Conservation (phyloP, 164 flowering plant genomes). For the Pachysandra terminalis region DNA sequence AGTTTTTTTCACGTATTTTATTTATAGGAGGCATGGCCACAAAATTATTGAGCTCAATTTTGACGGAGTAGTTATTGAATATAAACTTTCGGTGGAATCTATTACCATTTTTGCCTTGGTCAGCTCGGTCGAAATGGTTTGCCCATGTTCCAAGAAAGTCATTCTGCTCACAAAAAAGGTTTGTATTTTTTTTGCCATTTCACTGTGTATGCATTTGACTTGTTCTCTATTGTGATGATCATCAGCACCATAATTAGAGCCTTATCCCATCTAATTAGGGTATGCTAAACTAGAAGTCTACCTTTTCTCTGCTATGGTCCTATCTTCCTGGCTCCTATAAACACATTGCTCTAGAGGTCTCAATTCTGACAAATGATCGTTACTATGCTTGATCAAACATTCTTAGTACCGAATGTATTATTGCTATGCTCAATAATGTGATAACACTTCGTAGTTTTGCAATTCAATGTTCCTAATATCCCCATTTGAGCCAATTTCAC, state of each 20-base stretch:
- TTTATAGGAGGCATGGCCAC: slow-evolving; percentile 37
- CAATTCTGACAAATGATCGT: too few species aligned
- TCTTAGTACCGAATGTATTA: too few species aligned
- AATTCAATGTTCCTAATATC: too few species aligned
- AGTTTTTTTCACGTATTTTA: neutral
- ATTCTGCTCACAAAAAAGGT: slow-evolving; percentile 51
- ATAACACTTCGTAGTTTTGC: too few species aligned
- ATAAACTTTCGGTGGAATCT: slow-evolving; percentile 55
- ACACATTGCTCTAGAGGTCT: too few species aligned
- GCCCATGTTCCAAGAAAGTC: slow-evolving; percentile 33
- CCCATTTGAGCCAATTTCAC: too few species aligned
- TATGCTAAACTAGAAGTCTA: neutral
- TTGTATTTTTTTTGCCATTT: slow-evolving; percentile 8
- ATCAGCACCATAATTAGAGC: neutral
- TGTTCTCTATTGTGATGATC: neutral
- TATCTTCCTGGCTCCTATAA: neutral
- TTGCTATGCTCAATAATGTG: too few species aligned
- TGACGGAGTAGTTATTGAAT: slow-evolving; percentile 34
- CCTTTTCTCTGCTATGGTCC: neutral
- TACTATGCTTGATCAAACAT: too few species aligned
- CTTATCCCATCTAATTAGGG: neutral
- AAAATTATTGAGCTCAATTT: slow-evolving; percentile 42
- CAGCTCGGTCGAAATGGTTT: slow-evolving; percentile 40
- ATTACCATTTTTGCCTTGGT: slow-evolving; percentile 29
- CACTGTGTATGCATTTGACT: neutral